Conservation (phyloP, 2,329 filamentous ascomycete genomes). For the Tolypocladium ophioglossoides region DNA sequence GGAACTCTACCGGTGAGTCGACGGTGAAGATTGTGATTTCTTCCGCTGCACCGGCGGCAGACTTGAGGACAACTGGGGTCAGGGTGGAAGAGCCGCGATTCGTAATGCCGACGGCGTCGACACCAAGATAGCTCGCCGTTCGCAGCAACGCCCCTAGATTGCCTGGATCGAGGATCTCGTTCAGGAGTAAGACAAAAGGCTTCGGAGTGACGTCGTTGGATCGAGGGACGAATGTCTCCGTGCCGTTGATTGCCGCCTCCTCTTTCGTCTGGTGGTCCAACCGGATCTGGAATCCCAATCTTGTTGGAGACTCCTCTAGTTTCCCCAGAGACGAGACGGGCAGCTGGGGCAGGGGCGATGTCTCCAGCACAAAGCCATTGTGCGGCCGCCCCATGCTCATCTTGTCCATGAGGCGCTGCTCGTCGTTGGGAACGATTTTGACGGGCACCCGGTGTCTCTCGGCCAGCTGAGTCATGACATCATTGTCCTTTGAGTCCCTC, state of each 20-base stretch:
- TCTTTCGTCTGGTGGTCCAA: slow-evolving; percentile 62
- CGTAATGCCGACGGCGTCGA: slow-evolving; percentile 71
- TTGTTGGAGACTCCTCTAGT: slow-evolving; percentile 31
- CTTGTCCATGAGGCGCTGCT: slow-evolving; percentile 65
- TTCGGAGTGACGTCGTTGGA: slow-evolving; percentile 29
- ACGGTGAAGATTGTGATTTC: slow-evolving; percentile 64
- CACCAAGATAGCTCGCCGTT: slow-evolving; percentile 82
- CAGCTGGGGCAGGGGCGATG: slow-evolving; percentile 66
- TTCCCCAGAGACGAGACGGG: slow-evolving; percentile 51
- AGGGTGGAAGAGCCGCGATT: slow-evolving; percentile 63
- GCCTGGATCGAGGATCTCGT: slow-evolving; percentile 73
- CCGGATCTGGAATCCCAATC: slow-evolving; percentile 44
- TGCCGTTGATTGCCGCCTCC: slow-evolving; percentile 64
- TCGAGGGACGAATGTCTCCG: slow-evolving; percentile 34
- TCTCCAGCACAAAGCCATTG: slow-evolving; percentile 82
- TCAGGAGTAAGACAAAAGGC: slow-evolving; percentile 63
- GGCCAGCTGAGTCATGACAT: slow-evolving; percentile 34
- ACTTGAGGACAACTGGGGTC: slow-evolving; percentile 71
- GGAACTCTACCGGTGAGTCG: slow-evolving; percentile 55
- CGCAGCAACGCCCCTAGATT: slow-evolving; percentile 87
- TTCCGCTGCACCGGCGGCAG: slow-evolving; percentile 81
- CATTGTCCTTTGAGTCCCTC: slow-evolving; percentile 35
- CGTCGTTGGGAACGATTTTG: slow-evolving; percentile 46
- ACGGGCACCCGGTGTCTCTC: slow-evolving; percentile 40
- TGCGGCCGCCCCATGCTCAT: slow-evolving; percentile 77